Evolutionary conservation across 108 stramenopile genomes (phyloP).

Genomic region (Mayamaea pseudoterrestris): DNA sequence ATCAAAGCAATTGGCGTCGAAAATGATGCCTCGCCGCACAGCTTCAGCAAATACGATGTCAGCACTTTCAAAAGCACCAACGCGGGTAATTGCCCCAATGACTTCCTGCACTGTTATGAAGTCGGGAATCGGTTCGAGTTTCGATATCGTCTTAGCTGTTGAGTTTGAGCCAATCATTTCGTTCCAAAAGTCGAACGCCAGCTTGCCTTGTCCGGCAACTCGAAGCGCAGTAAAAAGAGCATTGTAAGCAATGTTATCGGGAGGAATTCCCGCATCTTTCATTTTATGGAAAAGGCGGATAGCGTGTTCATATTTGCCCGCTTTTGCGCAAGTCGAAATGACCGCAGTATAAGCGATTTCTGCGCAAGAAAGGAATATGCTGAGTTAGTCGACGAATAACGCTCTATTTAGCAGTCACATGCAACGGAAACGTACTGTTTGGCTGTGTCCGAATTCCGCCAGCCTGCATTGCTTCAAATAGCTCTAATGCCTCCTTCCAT

Average conservation of each 20-base stretch:
- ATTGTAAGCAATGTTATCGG: conserved; percentile 70
- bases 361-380: background rate
- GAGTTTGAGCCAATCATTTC: conserved; percentile 40
- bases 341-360: conserved; percentile 5
- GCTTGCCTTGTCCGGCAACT: conserved; percentile 31
- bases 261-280: conserved; percentile 25
- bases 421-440: conserved; percentile 64
- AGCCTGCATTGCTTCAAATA: conserved; percentile 55
- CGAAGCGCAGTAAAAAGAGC: conserved; percentile 60
- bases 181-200: conserved; percentile 46
- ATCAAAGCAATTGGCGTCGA: conserved; percentile 34
- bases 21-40: conserved; percentile 41
- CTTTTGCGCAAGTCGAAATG: conserved; percentile 30
- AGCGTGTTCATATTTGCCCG: conserved; percentile 51
- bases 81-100: conserved; percentile 47
- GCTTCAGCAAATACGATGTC: conserved; percentile 65
- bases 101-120: conserved; percentile 74
- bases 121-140: conserved; percentile 29
- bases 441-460: conserved; percentile 36
- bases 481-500: conserved; percentile 61
- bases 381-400: background rate
- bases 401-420: conserved; percentile 16
- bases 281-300: conserved; percentile 56
- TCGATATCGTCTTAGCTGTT: background rate
- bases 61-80: conserved; percentile 17